Evolutionary conservation across 208 protist genomes (phyloP).

Genomic region (Leptomonas seymouri): DNA sequence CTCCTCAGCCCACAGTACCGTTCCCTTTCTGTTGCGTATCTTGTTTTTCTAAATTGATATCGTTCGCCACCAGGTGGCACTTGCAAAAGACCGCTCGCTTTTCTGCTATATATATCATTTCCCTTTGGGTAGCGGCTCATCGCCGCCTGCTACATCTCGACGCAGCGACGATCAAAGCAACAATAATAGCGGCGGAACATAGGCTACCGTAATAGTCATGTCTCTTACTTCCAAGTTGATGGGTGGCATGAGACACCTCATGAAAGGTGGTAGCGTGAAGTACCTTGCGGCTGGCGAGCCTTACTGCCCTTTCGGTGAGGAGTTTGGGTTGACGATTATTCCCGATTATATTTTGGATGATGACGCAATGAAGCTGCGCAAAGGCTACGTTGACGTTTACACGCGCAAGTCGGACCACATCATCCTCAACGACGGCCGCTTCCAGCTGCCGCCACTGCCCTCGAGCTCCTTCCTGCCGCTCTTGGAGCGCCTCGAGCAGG

Average conservation of each 20-base stretch:
- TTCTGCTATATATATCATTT: no score
- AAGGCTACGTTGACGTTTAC: constrained; percentile 87
- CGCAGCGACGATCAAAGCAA: not conserved
- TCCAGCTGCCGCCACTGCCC: constrained; percentile 85
- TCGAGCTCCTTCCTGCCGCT: constrained; percentile 65
- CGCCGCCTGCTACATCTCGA: no score
- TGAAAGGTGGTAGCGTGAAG: constrained; percentile 70
- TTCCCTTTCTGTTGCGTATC: no score
- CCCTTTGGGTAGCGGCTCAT: no score
- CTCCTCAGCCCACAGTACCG: no score
- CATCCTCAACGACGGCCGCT: constrained; percentile 80
- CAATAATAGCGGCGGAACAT: not conserved
- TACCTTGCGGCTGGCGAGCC: constrained; percentile 76
- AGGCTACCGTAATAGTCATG: constrained; percentile 11
- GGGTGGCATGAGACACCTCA: constrained; percentile 54
- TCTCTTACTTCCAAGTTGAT: constrained; percentile 36
- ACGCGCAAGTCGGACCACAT: constrained; percentile 78
- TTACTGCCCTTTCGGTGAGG: constrained; percentile 84
- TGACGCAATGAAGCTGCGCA: constrained; percentile 65
- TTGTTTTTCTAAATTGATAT: no score
- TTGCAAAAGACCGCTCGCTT: no score
- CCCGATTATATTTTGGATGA: constrained; percentile 81
- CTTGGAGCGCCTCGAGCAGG: constrained; percentile 81
- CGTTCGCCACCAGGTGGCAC: no score
- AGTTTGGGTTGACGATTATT: constrained; percentile 85